Evolutionary conservation across 352 stramenopile genomes (phyloP), one percentile per base, ranked within the genome.

Genomic region (Stephanocyclus meneghinianus): DNA sequence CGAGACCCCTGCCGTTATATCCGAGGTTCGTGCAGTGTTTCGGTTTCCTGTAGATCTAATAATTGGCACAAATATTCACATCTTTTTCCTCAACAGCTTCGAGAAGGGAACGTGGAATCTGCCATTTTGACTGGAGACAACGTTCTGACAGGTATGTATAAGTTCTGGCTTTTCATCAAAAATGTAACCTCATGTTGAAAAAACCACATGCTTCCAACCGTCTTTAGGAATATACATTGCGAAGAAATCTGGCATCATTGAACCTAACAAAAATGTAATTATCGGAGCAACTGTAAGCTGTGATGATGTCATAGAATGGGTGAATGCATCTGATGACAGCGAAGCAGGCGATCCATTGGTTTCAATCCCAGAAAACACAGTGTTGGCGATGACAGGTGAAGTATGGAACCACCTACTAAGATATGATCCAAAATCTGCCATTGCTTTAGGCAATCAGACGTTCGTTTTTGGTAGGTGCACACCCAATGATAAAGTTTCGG

Each of bases 121-220:
- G 91, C 95, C 8, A 97, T 97, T 91, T 94, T 97, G 55, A 97
- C 95, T 32, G 72, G 70, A 55, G 53, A 72, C 9, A 70, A 78
- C 55, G 55, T 85, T 48, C 29, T 83, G 16, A 76, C 69, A 64
- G 69, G 65, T 64, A 48, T 45, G 65, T 63, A 2, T 16, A 30
- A n/a, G 16, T 44, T 59, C 44, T 47, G 15, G 26, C 30, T 51
- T 10, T 68, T n/a, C 60, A 2, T 8, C 29, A 5, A 6, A 16
- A 1, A 32, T 32, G 32, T 60, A 26, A 60, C 32, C 16, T 60
- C 32, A 2, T 35, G 11, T 4, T 32, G 4, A 32, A 16, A 16
- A 32, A 30, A 3, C 32, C 32, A n/a, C 13, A 9, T 11, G 10
- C 5, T 60, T 32, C 1, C 11, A 48, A 48, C 6, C 44, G 1